These are phyloP conservation scores for Onygenales sp. DNA, from an alignment of 2,329 filamentous ascomycete species.

Conservation along the genomic window DNA sequence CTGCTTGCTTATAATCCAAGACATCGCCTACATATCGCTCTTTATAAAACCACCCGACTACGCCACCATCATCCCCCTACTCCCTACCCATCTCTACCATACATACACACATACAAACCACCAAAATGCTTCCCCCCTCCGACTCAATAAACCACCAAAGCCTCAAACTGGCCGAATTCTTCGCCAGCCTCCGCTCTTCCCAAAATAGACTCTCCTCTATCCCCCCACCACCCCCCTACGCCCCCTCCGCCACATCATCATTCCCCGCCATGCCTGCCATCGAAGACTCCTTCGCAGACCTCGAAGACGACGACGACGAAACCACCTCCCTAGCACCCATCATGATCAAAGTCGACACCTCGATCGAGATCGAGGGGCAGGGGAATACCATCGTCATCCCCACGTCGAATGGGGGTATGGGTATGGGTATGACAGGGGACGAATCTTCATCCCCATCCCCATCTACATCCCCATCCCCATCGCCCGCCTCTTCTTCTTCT, in stretches of 20 bases:
- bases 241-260: constrained; percentile 3
- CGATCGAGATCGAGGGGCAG: constrained; percentile 24
- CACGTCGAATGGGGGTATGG: neutral
- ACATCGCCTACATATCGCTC: neutral
- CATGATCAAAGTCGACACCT: constrained; percentile 26
- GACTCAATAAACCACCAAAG: constrained; percentile 19
- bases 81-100: neutral
- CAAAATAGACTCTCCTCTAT: constrained; percentile 5
- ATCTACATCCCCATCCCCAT: neutral
- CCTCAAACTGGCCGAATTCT: constrained; percentile 18
- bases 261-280: neutral
- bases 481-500: neutral
- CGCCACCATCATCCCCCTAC: neutral
- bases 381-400: constrained; percentile 24
- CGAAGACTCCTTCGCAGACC: neutral
- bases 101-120: neutral
- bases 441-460: neutral
- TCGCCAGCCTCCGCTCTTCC: constrained; percentile 9
- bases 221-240: constrained; percentile 18
- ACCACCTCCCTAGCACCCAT: constrained; percentile 12
- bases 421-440: neutral
- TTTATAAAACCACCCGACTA: neutral
- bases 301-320: constrained; percentile 13
- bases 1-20: neutral
- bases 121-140: constrained; percentile 21